Evolutionary conservation across 2,329 filamentous ascomycete species (phyloP).

Genomic region (Emergomyces orientalis): DNA sequence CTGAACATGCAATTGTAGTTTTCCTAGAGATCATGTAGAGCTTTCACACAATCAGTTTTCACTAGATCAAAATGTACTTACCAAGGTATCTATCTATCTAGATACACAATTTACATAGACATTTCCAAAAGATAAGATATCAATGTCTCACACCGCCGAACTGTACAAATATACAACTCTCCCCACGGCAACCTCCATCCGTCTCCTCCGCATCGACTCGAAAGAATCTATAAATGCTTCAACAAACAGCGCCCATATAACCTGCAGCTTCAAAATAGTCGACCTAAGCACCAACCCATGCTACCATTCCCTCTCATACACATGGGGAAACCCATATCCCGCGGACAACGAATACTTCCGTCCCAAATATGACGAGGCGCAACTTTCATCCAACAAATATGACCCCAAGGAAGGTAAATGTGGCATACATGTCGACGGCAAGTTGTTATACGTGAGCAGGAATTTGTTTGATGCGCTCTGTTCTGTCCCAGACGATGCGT

Average conservation of each 20-base stretch:
- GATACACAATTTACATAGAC: not conserved
- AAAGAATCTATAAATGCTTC: not conserved
- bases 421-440: slow-evolving; percentile 8
- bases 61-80: not conserved
- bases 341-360: slow-evolving; percentile 7
- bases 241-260: not conserved
- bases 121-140: not conserved
- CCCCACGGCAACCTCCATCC: slow-evolving; percentile 8
- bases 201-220: slow-evolving; percentile 9
- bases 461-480: slow-evolving; percentile 11
- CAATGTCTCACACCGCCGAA: not conserved
- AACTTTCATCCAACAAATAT: not conserved
- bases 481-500: slow-evolving; percentile 9
- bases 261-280: slow-evolving; percentile 10
- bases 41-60: too few species aligned
- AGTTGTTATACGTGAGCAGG: slow-evolving; percentile 6
- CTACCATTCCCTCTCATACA: slow-evolving; percentile 14
- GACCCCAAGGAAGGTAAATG: not conserved
- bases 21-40: too few species aligned
- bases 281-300: slow-evolving; percentile 5
- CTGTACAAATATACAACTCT: slow-evolving; percentile 6
- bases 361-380: slow-evolving; percentile 2
- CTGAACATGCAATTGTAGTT: too few species aligned
- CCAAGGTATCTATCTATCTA: not conserved
- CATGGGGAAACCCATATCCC: slow-evolving; percentile 11